Evolutionary conservation across 2,329 filamentous ascomycete genomes (phyloP), one percentile per base, ranked within the genome.

Genomic region (Penicillium palitans): DNA sequence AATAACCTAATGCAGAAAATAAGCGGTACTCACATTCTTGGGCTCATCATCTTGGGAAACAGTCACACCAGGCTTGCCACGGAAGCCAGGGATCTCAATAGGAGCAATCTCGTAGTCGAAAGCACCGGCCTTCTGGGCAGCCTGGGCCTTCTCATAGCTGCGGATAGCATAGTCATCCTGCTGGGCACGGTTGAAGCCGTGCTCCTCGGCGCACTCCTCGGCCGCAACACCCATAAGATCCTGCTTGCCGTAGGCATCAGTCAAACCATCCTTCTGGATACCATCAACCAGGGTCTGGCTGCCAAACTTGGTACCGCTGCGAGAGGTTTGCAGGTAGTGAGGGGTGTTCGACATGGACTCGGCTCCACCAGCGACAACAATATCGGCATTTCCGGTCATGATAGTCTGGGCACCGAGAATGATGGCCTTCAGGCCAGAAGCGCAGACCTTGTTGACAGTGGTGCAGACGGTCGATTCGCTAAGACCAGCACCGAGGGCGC

Each of bases 271-370:
- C 83, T 93, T 93, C 71, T 97, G 85, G 65, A 99, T 87, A 68
- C 91, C 93, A 73, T 99, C 95, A 54, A 97, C 84, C 66, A 99
- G 83, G 53, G 83, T 87, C 80, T 93, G 89, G 80, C 98, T 87
- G 70, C 95, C 95, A 78, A 96, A 99, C 81, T 98, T 98, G 77
- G 90, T 87, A 67, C 95, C 95, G 66, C 79, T 89, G 76, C 95
- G 90, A 69, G 96, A 83, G 76, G 82, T 90, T 65, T 92, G 90
- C 53, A 97, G 89, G 82, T 99, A 99, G 82, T 99, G 93, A 52
- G 95, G 95, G 55, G 89, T 84, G 81, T 98, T 98, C 74, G 93
- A 96, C 95, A 99, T 99, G 82, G 92, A 96, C 83, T 99, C 95
- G 67, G 93, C 87, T 69, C 95, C 95, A 73, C 93, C 95, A 65